Conservation (phyloP, 805 yeast species). For the Ogataea populi-albae region DNA sequence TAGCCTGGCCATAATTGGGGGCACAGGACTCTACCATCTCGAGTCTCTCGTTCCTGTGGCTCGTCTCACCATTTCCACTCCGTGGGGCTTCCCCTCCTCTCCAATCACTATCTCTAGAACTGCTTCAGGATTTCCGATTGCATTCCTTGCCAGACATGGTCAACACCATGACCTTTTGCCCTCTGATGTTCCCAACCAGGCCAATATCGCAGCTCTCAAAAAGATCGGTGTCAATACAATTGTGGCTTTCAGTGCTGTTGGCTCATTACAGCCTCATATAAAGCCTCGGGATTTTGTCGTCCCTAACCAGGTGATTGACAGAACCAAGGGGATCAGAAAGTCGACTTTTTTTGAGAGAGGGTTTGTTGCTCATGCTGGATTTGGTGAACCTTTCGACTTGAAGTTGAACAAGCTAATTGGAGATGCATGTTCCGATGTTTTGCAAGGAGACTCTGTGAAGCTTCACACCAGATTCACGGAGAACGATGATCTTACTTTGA, state of each 20-base stretch:
- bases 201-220: conserved; percentile 95
- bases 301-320: conserved; percentile 93
- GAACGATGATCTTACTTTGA: conserved; percentile 70
- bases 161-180: conserved; percentile 86
- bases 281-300: conserved; percentile 95
- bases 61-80: conserved; percentile 75
- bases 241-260: conserved; percentile 93
- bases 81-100: conserved; percentile 97
- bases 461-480: conserved; percentile 68
- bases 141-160: conserved; percentile 95
- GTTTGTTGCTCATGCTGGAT: conserved; percentile 94
- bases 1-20: conserved; percentile 88
- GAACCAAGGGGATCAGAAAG: conserved; percentile 92
- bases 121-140: conserved; percentile 73
- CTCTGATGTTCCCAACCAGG: conserved; percentile 85
- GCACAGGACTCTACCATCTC: conserved; percentile 93
- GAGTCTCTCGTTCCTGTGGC: conserved; percentile 85
- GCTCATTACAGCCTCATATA: conserved; percentile 85
- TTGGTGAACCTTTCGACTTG: conserved; percentile 94
- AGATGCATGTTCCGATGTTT: conserved; percentile 49
- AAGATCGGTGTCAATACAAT: conserved; percentile 81
- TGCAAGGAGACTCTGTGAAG: conserved; percentile 52
- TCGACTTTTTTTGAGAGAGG: conserved; percentile 90
- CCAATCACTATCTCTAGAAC: conserved; percentile 90
- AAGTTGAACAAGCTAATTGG: conserved; percentile 64